Evolutionary conservation across 495 filamentous ascomycete genomes (phyloP), one percentile per base, ranked within the genome.

Genomic region (Choiromyces venosus): DNA sequence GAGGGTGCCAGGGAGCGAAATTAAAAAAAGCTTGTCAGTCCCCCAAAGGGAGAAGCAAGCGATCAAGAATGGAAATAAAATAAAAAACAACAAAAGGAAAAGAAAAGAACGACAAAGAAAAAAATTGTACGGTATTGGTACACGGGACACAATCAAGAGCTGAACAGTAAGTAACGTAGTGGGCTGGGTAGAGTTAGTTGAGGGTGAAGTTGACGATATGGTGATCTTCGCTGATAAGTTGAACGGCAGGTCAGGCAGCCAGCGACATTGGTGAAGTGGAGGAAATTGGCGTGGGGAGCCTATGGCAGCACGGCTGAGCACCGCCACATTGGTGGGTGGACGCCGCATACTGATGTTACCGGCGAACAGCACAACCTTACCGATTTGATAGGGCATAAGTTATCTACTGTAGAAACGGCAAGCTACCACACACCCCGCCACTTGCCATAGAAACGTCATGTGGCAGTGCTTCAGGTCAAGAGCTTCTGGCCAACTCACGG

Each of bases 1-100:
- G 39, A 21, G 37, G 68, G 38, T 65, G 73, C 74, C 56, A 70
- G 46, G 69, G 56, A 73, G 66, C 37, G 52, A 64, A 66, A 35
- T 21, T 25, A 39, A 25, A 14, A 68, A 21, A 44, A 68, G 29
- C 36, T 35, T 40, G 64, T 33, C 16, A 37, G 42, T 37, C 64
- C 29, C 33, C 38, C 33, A 71, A 35, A 39, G 52, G 56, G 35
- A 18, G 65, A 69, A 56, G 64, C 52, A 1, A 18, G 25, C 66
- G 70, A 66, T 67, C 65, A 68, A 66, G 73, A 38, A 67, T 40
- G 40, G 44, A 65, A 74, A 44, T 65, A 39, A 21, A 37, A 39
- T 10, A 44, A 70, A 39, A 21, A 37, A 39, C 19, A 33, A 18
- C 14, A 61, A 33, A 14, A 61, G 33, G 39, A 16, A 46, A 71